Conservation (phyloP, 2,329 filamentous ascomycete genomes). For the Calonectria hongkongensis region DNA sequence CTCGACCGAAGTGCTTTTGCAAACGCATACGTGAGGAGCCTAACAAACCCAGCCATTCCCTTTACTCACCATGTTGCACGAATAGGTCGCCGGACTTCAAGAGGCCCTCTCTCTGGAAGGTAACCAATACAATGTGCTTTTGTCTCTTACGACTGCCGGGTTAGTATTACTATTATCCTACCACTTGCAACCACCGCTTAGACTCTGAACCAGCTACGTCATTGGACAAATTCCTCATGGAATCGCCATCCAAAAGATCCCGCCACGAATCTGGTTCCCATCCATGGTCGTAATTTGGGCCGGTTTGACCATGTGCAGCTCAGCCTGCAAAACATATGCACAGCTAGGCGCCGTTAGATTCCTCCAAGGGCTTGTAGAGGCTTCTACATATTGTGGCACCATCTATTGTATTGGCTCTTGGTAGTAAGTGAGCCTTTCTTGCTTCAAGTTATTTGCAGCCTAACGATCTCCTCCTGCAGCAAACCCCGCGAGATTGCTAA, state of each 20-base stretch:
- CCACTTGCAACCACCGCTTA: accelerated
- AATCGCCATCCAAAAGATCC: slow-evolving; percentile 75
- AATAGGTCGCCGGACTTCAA: slow-evolving; percentile 63
- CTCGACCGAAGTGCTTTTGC: not conserved
- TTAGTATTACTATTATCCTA: slow-evolving; percentile 38
- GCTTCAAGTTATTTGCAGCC: not conserved
- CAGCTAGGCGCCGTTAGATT: slow-evolving; percentile 56
- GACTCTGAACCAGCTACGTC: slow-evolving; percentile 36
- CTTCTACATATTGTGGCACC: slow-evolving; percentile 55
- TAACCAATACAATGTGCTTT: slow-evolving; percentile 59
- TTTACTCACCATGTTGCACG: too few species aligned
- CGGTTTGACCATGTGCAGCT: slow-evolving; percentile 67
- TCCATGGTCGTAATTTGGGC: slow-evolving; percentile 77
- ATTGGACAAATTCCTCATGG: slow-evolving; percentile 75
- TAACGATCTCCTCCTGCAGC: not conserved
- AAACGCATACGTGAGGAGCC: not conserved
- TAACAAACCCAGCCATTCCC: too few species aligned
- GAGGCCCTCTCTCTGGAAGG: slow-evolving; percentile 66
- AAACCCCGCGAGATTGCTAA: slow-evolving; percentile 74
- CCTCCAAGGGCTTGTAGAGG: slow-evolving; percentile 53
- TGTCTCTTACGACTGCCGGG: slow-evolving; percentile 55
- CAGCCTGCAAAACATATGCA: slow-evolving; percentile 56
- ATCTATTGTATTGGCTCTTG: slow-evolving; percentile 66
- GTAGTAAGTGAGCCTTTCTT: slow-evolving; percentile 60
- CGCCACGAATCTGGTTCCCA: slow-evolving; percentile 76